Conservation (phyloP, 2,329 filamentous ascomycete genomes). For the Colletotrichum cordylinicola region DNA sequence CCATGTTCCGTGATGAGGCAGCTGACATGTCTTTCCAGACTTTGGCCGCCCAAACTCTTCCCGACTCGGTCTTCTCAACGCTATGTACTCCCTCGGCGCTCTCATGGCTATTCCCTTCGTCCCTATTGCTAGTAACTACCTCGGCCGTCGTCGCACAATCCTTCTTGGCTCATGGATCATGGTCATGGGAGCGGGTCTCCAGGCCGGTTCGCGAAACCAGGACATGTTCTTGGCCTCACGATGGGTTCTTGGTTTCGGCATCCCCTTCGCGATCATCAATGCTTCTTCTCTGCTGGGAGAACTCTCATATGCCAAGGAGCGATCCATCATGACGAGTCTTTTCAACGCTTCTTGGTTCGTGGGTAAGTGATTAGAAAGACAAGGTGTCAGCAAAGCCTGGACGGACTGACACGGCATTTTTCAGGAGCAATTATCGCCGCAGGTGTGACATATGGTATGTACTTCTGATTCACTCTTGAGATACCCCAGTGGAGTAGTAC, state of each 20-base stretch:
- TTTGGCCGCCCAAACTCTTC: conserved; percentile 44
- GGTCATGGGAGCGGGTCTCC: conserved; percentile 35
- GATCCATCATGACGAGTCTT: conserved; percentile 50
- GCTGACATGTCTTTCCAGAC: conserved; percentile 27
- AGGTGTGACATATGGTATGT: conserved; percentile 1
- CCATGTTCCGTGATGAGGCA: neutral
- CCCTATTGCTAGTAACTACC: conserved; percentile 34
- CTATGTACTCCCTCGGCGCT: conserved; percentile 54
- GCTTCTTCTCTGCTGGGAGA: conserved; percentile 58
- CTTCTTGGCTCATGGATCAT: conserved; percentile 35
- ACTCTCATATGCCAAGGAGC: conserved; percentile 58
- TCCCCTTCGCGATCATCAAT: conserved; percentile 56
- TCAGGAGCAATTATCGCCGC: conserved; percentile 3
- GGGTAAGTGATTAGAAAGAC: neutral
- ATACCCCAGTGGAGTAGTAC: neutral
- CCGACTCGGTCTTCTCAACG: conserved; percentile 37
- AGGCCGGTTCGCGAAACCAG: conserved; percentile 35
- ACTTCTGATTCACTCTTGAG: neutral
- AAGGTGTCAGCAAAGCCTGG: neutral
- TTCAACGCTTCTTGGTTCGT: conserved; percentile 47
- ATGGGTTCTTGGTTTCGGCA: conserved; percentile 59
- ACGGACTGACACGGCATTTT: neutral
- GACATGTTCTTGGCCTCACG: conserved; percentile 60
- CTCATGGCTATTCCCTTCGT: conserved; percentile 39
- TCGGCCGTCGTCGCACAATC: conserved; percentile 35